phyloP scores from a whole-genome alignment of 352 stramenopile genomes.

The Phytophthora nicotianae region DNA sequence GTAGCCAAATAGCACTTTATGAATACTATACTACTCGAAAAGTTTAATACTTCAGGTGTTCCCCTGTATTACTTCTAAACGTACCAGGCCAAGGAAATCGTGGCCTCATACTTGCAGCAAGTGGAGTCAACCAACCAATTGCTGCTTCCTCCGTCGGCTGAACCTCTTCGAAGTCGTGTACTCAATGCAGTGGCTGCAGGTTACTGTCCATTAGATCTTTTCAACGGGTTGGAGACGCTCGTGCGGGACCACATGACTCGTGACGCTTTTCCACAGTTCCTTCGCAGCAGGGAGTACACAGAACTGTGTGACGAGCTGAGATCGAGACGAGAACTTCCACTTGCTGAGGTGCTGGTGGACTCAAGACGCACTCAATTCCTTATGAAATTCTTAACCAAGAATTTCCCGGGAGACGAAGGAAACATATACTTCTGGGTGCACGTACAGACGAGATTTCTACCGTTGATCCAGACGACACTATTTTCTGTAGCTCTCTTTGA shows the following conservation, averaged over 20 bases:
- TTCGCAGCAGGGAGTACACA: constrained; percentile 48
- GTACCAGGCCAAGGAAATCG: constrained; percentile 57
- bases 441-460: constrained; percentile 73
- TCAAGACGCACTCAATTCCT: constrained; percentile 59
- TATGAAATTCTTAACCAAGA: constrained; percentile 48
- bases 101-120: constrained; percentile 42
- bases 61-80: too few relatives aligned
- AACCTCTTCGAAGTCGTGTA: constrained; percentile 40
- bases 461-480: constrained; percentile 61
- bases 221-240: constrained; percentile 59
- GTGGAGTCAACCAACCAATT: constrained; percentile 29
- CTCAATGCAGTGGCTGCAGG: constrained; percentile 30
- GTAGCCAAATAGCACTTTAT: constrained; percentile 1
- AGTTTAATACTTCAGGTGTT: too few relatives aligned
- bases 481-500: constrained; percentile 80
- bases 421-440: constrained; percentile 80
- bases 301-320: constrained; percentile 63
- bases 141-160: constrained; percentile 27
- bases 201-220: constrained; percentile 59
- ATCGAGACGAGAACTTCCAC: constrained; percentile 56
- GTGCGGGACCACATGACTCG: constrained; percentile 52
- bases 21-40: too few relatives aligned
- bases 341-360: constrained; percentile 70
- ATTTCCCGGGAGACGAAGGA: constrained; percentile 36
- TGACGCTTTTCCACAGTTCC: constrained; percentile 62